Percentiles rank a stretch among this genome's conserved stretches.
Evolutionary conservation across 2,329 filamentous ascomycete genomes (phyloP).

Genomic region (Aspergillus sp.): DNA sequence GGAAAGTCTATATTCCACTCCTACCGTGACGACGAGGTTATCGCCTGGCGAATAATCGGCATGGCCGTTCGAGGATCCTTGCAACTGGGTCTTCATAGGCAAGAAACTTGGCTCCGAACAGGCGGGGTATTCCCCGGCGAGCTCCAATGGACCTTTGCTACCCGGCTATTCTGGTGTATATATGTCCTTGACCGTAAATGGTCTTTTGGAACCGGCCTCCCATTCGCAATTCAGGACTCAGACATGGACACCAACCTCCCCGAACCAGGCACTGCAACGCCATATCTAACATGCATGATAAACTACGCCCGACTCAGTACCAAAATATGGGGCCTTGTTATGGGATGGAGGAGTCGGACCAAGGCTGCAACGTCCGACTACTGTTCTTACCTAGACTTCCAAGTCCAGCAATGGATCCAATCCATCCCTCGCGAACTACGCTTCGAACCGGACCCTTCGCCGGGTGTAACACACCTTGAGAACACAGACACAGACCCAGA

Average conservation of each 20-base stretch:
- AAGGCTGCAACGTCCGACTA: conserved; percentile 39
- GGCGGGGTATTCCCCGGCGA: conserved; percentile 39
- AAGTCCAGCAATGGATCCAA: conserved; percentile 48
- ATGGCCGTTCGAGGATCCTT: conserved; percentile 49
- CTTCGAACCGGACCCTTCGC: conserved; percentile 36
- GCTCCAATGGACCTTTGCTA: conserved; percentile 37
- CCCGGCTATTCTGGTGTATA: conserved; percentile 51
- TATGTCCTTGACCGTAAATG: conserved; percentile 54
- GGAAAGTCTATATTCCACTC: conserved; percentile 37
- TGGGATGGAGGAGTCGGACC: conserved; percentile 36
- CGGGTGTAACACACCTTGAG: not conserved
- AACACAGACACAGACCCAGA: not conserved
- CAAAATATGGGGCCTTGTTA: conserved; percentile 49
- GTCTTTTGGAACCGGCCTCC: conserved; percentile 54
- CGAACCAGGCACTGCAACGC: conserved; percentile 40
- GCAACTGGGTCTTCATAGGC: conserved; percentile 52
- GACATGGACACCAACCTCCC: conserved; percentile 53
- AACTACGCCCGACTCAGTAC: conserved; percentile 49
- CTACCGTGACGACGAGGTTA: conserved; percentile 51
- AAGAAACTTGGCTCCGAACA: conserved; percentile 40
- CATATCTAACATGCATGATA: conserved; percentile 51
- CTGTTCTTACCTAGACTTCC: conserved; percentile 42
- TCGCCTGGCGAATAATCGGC: conserved; percentile 51
- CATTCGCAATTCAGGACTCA: conserved; percentile 50
- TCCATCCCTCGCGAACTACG: conserved; percentile 47